Evolutionary conservation across 2,329 filamentous ascomycete species (phyloP).

Genomic region (Apiospora phragmitis): DNA sequence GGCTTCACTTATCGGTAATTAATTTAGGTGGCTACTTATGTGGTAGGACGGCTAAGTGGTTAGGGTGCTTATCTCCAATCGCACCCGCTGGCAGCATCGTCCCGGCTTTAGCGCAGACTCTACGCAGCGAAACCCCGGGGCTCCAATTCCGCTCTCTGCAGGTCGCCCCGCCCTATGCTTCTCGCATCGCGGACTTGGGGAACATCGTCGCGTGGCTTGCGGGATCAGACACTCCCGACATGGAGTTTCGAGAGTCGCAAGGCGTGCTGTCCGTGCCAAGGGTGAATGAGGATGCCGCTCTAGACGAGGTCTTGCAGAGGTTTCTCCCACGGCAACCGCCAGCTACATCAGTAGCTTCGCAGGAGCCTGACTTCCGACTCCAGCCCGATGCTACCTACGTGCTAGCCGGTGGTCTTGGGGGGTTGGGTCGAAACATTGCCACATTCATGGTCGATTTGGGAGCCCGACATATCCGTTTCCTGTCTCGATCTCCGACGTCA

Average conservation of each 20-base stretch:
- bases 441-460: constrained; percentile 10
- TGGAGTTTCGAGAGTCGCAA: constrained; percentile 1
- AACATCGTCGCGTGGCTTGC: not conserved
- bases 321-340: constrained; percentile 2
- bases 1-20: too few relatives aligned
- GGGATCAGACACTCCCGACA: not conserved
- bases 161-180: not conserved
- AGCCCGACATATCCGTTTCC: constrained; percentile 8
- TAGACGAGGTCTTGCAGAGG: not conserved
- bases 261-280: not conserved
- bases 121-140: constrained; percentile 2
- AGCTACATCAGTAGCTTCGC: not conserved
- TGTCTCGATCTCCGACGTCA: constrained; percentile 10
- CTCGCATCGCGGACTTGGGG: not conserved
- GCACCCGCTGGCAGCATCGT: not conserved
- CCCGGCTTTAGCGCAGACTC: not conserved
- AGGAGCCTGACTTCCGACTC: not conserved
- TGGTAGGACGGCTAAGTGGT: too few relatives aligned
- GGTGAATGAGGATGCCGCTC: not conserved
- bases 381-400: constrained; percentile 5
- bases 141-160: not conserved
- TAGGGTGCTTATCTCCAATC: not conserved
- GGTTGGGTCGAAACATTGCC: constrained; percentile 10
- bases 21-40: too few relatives aligned
- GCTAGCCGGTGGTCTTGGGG: constrained; percentile 14